These are phyloP conservation scores for Fagopyrum tataricum DNA, from an alignment of 148 eudicot genomes.

Conservation along the genomic window DNA sequence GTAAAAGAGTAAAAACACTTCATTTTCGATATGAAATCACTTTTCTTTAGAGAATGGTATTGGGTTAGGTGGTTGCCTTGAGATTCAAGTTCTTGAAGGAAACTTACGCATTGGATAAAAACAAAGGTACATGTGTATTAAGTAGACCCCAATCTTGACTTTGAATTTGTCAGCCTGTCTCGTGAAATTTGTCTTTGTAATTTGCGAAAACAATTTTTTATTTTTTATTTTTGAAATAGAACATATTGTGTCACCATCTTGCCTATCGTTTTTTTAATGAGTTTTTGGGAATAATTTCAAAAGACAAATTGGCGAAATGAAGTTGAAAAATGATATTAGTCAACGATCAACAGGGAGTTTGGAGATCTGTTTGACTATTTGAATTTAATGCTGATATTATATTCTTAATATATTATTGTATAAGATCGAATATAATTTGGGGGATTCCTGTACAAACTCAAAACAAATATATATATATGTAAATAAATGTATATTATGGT, in stretches of 20 bases:
- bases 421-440: background rate
- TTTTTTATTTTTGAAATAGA: background rate
- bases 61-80: background rate
- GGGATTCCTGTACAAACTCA: background rate
- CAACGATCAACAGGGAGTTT: background rate
- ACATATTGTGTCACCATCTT: background rate
- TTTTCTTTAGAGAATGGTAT: background rate
- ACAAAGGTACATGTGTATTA: background rate
- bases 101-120: background rate
- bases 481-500: background rate
- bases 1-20: slow-evolving; percentile 1
- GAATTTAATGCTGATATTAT: background rate
- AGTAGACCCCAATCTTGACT: background rate
- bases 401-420: background rate
- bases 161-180: slow-evolving; percentile 4
- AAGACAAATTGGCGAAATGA: background rate
- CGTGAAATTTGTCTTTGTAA: background rate
- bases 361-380: slow-evolving; percentile 4
- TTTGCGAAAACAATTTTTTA: background rate
- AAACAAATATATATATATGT: background rate
- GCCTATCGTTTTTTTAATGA: background rate
- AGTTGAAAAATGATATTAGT: slow-evolving; percentile 6
- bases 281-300: background rate
- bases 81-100: background rate
- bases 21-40: background rate